phyloP scores from a whole-genome alignment of 2,329 filamentous ascomycete species.

The Drechslera avenae region DNA sequence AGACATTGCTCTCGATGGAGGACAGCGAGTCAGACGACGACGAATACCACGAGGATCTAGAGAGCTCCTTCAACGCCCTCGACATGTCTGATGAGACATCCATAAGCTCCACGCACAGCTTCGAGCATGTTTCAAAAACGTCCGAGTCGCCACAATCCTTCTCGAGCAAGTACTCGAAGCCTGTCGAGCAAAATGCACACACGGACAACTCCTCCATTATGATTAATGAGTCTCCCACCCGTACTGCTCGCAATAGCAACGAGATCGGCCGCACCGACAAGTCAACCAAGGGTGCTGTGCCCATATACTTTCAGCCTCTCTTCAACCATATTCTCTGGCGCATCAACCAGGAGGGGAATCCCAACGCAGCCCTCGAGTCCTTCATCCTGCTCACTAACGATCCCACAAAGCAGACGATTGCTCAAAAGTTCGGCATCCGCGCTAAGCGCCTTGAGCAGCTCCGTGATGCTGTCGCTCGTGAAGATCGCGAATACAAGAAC shows the following conservation, averaged over 20 bases:
- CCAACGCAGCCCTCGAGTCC: conserved; percentile 54
- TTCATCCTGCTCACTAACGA: conserved; percentile 61
- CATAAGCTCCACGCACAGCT: conserved; percentile 52
- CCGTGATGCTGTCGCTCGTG: conserved; percentile 55
- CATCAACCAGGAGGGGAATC: conserved; percentile 56
- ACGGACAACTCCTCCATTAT: conserved; percentile 25
- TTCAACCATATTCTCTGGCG: conserved; percentile 60
- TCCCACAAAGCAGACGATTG: conserved; percentile 51
- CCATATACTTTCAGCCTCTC: conserved; percentile 51
- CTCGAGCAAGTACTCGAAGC: conserved; percentile 31
- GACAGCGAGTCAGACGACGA: conserved; percentile 48
- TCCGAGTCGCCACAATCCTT: conserved; percentile 50
- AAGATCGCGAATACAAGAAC: conserved; percentile 55
- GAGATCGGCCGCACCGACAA: conserved; percentile 31
- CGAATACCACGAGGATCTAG: conserved; percentile 45
- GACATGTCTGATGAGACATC: conserved; percentile 48
- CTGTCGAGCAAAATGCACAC: conserved; percentile 29
- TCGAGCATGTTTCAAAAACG: conserved; percentile 45
- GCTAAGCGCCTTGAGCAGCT: conserved; percentile 57
- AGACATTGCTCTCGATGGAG: conserved; percentile 56
- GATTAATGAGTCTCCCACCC: conserved; percentile 28
- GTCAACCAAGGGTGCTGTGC: conserved; percentile 42
- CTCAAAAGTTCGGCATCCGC: conserved; percentile 57
- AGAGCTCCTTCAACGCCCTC: conserved; percentile 45
- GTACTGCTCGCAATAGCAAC: conserved; percentile 38